Percentiles rank a stretch among this genome's conserved stretches.
Conservation (phyloP, 2,329 filamentous ascomycete genomes). For the Colletotrichum theobromicola region DNA sequence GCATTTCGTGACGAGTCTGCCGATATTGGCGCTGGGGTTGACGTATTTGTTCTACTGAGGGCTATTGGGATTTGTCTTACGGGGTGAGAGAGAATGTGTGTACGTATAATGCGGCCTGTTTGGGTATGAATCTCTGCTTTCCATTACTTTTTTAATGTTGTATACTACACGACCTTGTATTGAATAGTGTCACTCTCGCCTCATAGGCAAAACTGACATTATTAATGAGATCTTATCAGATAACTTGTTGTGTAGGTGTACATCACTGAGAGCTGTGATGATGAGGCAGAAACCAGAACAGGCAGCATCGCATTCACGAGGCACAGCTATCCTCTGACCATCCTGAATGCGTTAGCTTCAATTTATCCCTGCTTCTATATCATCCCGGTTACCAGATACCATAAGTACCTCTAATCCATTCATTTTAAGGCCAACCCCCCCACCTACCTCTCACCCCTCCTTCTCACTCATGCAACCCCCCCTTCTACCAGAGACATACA, state of each 20-base stretch:
- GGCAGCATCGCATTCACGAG: background rate
- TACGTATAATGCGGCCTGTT: background rate
- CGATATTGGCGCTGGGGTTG: conserved; percentile 6
- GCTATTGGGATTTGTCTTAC: background rate
- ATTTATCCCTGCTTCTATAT: background rate
- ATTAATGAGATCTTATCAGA: background rate
- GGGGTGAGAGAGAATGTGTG: background rate
- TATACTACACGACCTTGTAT: background rate
- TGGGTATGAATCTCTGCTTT: background rate
- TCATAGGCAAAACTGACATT: background rate
- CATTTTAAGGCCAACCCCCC: background rate
- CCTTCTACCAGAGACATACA: background rate
- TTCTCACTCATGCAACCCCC: background rate
- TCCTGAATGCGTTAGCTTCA: background rate
- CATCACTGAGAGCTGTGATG: background rate
- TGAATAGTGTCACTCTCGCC: background rate
- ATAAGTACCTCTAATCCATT: background rate
- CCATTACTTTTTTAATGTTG: background rate
- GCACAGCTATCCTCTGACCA: background rate
- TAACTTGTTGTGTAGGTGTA: background rate
- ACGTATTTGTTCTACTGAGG: background rate
- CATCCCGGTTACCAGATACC: background rate
- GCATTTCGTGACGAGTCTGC: conserved; percentile 3
- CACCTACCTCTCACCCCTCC: background rate
- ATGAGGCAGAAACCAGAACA: background rate